These are phyloP conservation scores for Aechmea fasciata DNA, from an alignment of 176 grass and related monocot genomes.

Conservation along the genomic window DNA sequence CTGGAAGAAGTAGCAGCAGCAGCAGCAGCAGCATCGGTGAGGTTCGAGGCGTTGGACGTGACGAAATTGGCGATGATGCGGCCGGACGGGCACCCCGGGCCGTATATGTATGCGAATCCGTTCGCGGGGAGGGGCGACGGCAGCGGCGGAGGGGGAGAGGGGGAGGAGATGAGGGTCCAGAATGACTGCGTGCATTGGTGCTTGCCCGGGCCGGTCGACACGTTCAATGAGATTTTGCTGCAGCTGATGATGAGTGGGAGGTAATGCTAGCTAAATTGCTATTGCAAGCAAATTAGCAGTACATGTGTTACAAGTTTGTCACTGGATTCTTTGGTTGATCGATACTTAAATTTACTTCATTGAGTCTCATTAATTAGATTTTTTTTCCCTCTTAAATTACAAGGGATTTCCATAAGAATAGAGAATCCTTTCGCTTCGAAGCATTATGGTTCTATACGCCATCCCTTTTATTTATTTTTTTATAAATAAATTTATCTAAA, in stretches of 20 bases:
- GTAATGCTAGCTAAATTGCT: not conserved
- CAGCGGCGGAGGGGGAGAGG: slow-evolving; percentile 18
- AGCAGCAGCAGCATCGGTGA: slow-evolving; percentile 28
- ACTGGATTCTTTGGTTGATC: no score
- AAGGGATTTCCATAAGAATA: no score
- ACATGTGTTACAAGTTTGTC: no score
- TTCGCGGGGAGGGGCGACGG: slow-evolving; percentile 23
- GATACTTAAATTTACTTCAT: no score
- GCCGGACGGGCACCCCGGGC: slow-evolving; percentile 71
- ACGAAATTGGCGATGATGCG: slow-evolving; percentile 53
- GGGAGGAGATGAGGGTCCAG: slow-evolving; percentile 35
- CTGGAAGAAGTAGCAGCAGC: slow-evolving; percentile 39
- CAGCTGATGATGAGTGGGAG: slow-evolving; percentile 33
- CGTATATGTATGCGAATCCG: slow-evolving; percentile 60
- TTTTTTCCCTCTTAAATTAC: no score
- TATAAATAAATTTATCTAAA: no score
- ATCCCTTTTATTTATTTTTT: no score
- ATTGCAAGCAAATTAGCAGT: no score
- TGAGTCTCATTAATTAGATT: no score
- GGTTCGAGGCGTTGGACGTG: slow-evolving; percentile 53
- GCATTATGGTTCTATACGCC: no score
- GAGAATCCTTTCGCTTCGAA: no score
- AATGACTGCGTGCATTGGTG: slow-evolving; percentile 97
- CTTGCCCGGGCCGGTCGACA: slow-evolving; percentile 60
- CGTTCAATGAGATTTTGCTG: slow-evolving; percentile 65